Conservation (phyloP, 2,329 filamentous ascomycete species). For the Alternaria burnsii region DNA sequence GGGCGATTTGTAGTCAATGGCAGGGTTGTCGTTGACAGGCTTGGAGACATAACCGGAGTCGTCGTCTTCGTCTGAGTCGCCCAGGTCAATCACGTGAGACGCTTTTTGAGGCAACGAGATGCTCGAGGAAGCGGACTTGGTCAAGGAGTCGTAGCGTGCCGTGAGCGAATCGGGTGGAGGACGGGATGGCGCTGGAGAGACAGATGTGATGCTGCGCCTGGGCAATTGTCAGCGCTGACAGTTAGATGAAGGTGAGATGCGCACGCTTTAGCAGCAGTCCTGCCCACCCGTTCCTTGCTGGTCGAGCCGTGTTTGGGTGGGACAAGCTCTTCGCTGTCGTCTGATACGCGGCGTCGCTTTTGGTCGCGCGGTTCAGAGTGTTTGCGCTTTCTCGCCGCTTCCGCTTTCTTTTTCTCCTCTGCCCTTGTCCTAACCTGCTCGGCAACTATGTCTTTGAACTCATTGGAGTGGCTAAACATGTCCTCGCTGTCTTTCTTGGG, state of each 20-base stretch:
- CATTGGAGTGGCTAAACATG: slow-evolving; percentile 56
- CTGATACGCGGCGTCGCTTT: slow-evolving; percentile 35
- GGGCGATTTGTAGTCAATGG: background rate
- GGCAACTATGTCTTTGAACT: slow-evolving; percentile 51
- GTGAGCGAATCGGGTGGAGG: slow-evolving; percentile 34
- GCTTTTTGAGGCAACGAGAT: slow-evolving; percentile 13
- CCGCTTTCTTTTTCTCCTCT: slow-evolving; percentile 33
- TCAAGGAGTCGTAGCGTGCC: slow-evolving; percentile 41
- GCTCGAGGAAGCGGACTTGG: slow-evolving; percentile 26
- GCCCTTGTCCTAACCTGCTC: slow-evolving; percentile 48
- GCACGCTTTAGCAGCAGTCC: slow-evolving; percentile 29
- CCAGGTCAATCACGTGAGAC: slow-evolving; percentile 37
- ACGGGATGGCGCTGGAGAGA: slow-evolving; percentile 28
- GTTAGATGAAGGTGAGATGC: background rate
- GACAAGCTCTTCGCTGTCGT: slow-evolving; percentile 21
- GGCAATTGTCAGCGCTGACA: slow-evolving; percentile 9
- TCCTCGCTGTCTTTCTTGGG: slow-evolving; percentile 46
- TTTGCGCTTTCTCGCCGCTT: slow-evolving; percentile 44
- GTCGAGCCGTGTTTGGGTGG: slow-evolving; percentile 16
- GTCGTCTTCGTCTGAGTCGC: slow-evolving; percentile 34
- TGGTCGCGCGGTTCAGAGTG: slow-evolving; percentile 32
- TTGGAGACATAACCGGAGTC: slow-evolving; percentile 17
- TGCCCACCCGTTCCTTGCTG: slow-evolving; percentile 17
- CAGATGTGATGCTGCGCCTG: slow-evolving; percentile 38
- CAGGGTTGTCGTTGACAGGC: slow-evolving; percentile 3